A percentile compares a stretch with the other conserved stretches of the same genome.
Evolutionary conservation across 148 eudicot species (phyloP).

Genomic region (Talinum fruticosum): DNA sequence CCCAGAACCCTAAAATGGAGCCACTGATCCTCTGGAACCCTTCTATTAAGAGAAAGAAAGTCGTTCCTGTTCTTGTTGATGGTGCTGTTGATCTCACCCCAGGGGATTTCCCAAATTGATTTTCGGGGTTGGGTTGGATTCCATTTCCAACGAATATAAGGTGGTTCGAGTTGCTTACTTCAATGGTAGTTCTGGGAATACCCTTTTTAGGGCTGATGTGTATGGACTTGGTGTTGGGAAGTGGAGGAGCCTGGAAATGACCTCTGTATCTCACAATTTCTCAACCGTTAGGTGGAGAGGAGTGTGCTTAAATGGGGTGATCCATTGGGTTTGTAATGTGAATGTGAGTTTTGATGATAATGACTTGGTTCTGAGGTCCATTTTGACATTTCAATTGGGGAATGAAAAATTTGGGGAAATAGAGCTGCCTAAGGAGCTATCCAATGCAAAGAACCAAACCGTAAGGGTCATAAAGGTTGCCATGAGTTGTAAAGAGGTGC

Average conservation of each 20-base stretch:
- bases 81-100: neutral
- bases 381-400: constrained; percentile 15
- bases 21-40: constrained; percentile 23
- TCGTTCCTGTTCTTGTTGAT: neutral
- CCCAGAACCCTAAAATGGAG: neutral
- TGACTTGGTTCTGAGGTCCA: neutral
- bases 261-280: neutral
- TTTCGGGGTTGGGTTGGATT: constrained; percentile 19
- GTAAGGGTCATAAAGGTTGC: constrained; percentile 12
- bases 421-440: neutral
- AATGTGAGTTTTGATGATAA: neutral
- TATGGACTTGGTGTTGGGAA: neutral
- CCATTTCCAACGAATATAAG: neutral
- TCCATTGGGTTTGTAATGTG: constrained; percentile 19
- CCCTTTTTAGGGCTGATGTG: neutral
- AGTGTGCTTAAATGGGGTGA: constrained; percentile 20
- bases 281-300: constrained; percentile 19
- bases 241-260: constrained; percentile 8
- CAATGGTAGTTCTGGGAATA: neutral
- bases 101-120: constrained; percentile 18
- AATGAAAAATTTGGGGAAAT: constrained; percentile 10
- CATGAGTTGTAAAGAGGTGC: neutral
- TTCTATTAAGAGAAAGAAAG: neutral
- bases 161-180: constrained; percentile 6
- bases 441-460: neutral